Evolutionary conservation across 495 filamentous ascomycete genomes (phyloP), one percentile per base, ranked within the genome.

Genomic region (Bryoglossum gracile): DNA sequence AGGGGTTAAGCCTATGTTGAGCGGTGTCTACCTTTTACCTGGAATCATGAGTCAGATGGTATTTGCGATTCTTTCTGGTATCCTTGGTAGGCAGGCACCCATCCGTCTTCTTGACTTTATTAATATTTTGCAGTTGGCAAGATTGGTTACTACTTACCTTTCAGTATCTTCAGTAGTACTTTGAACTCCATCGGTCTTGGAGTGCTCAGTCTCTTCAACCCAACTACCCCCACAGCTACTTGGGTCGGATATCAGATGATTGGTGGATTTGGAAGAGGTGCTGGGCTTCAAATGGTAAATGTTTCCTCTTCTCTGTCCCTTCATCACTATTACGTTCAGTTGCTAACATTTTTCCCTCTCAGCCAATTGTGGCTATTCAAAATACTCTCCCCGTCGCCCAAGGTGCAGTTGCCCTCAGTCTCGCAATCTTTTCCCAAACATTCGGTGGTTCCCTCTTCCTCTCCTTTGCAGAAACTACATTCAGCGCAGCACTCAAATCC

Each of bases 11-110:
- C 75, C 80, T 2, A 62, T 73, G 21, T 64, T 77, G 61, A 87
- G 83, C 1, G 89, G 89, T 18, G 84, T 94, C 59, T 77, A 78
- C 64, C 77, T 76, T 16, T 59, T 84, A 8, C 77, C 81, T 0
- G 66, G 75, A 3, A 67, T 79, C 17, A 59, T 76, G 36, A 71
- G 68, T 39, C 37, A 43, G 23, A 44, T 55, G 28, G 23, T 45
- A 3, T 4, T 40, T 17, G 45, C 88, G 11, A 76, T 80, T 13
- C 68, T 75, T 25, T 86, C 83, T 1, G 89, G 89, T 16, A 83
- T 91, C 59, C 22, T 53, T 77, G 79, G 66, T 86, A 79, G 8
- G 38, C 40, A 4, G 41, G 1, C 23, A 33, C 24, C 17, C 17
- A 9, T 0, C 60, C 72, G 1, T 82, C 84, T 74, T 90, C 23